Evolutionary conservation across 2,329 filamentous ascomycete genomes (phyloP).

Genomic region (Cryphonectria japonica): DNA sequence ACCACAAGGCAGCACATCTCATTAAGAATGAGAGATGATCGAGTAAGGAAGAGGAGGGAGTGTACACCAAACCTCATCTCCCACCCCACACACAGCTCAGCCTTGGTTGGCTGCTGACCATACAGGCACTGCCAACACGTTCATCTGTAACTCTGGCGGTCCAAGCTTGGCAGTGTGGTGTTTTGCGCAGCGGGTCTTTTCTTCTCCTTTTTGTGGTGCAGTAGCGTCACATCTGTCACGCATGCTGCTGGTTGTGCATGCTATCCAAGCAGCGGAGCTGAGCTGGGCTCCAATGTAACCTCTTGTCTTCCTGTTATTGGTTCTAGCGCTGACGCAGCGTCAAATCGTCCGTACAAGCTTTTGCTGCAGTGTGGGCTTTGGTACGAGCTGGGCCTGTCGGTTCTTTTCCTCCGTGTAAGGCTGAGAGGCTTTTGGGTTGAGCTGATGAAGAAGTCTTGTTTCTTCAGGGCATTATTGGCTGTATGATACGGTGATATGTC

Average conservation of each 20-base stretch:
- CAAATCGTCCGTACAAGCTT: not conserved
- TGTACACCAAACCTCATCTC: constrained; percentile 16
- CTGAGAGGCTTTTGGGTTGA: not conserved
- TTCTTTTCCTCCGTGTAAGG: not conserved
- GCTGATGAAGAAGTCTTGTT: not conserved
- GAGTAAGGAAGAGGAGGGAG: not conserved
- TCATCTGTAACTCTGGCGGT: not conserved
- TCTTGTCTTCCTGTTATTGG: not conserved
- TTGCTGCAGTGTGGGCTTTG: not conserved
- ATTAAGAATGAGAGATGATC: no score
- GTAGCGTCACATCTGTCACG: constrained; percentile 4
- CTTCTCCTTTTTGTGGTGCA: not conserved
- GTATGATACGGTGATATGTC: not conserved
- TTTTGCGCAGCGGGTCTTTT: constrained; percentile 5
- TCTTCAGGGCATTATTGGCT: not conserved
- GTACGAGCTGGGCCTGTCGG: not conserved
- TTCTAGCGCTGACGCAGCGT: constrained; percentile 1
- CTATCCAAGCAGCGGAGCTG: no score
- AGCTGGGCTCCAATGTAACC: constrained; percentile 2
- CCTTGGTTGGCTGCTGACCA: constrained; percentile 8
- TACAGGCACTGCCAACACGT: constrained; percentile 7
- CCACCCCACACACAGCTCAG: not conserved
- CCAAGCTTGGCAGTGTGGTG: constrained; percentile 12
- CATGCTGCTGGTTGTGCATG: not conserved
- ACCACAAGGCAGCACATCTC: not conserved